Evolutionary conservation across 371 early-diverging fungal genomes (phyloP).

Genomic region (Mucor lusitanicus): DNA sequence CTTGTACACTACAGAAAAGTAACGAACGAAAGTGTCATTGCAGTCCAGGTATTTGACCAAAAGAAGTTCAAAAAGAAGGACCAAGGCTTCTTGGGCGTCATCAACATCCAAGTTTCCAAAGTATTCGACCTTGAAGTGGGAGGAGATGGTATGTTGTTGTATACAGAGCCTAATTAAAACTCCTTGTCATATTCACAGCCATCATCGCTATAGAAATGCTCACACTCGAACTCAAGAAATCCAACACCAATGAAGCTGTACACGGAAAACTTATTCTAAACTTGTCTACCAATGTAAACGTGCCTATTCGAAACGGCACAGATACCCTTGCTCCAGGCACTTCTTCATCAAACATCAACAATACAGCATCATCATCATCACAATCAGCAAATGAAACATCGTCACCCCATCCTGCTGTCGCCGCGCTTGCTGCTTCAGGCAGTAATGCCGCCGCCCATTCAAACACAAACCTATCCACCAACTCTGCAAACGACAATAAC

Average conservation of each 20-base stretch:
- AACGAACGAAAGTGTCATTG: constrained; percentile 78
- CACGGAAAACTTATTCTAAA: constrained; percentile 84
- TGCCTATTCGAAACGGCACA: constrained; percentile 43
- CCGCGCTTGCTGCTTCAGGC: not conserved
- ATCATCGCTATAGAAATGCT: constrained; percentile 70
- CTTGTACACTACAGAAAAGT: constrained; percentile 58
- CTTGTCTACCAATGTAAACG: constrained; percentile 64
- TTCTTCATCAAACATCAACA: not conserved
- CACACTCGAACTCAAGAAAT: constrained; percentile 84
- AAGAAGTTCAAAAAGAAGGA: constrained; percentile 92
- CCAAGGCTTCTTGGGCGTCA: constrained; percentile 95
- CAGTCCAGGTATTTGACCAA: constrained; percentile 97
- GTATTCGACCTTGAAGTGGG: constrained; percentile 78
- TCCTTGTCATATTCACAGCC: not conserved
- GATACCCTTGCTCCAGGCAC: constrained; percentile 41
- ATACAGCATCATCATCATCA: constrained; percentile 12
- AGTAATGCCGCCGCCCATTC: not conserved
- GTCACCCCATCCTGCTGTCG: constrained; percentile 9
- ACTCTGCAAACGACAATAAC: not conserved
- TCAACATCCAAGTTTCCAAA: constrained; percentile 83
- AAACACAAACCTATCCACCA: constrained; percentile 5
- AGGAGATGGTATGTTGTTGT: constrained; percentile 62
- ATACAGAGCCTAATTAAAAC: not conserved
- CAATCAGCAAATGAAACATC: not conserved
- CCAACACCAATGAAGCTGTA: constrained; percentile 78